Evolutionary conservation across 768 basidiomycete genomes (phyloP).

Genomic region (Leucocoprinus leucothites): DNA sequence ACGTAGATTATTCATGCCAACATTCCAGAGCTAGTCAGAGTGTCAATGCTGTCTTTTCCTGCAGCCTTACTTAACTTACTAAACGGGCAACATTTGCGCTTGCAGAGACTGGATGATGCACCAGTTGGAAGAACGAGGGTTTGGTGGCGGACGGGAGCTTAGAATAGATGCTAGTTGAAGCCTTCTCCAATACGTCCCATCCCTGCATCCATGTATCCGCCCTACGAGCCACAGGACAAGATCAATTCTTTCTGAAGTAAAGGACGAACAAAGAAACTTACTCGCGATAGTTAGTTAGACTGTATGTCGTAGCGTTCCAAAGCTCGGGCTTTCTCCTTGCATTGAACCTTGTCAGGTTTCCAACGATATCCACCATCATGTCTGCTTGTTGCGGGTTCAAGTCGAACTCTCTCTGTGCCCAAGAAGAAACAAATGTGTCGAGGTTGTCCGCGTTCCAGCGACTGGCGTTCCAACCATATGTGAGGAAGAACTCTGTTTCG

Average conservation of each 20-base stretch:
- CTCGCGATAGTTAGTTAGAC: conserved; percentile 66
- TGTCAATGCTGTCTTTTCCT: neutral
- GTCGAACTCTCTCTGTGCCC: conserved; percentile 66
- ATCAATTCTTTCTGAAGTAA: neutral
- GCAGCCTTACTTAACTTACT: conserved; percentile 19
- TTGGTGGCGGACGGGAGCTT: conserved; percentile 39
- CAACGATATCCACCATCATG: conserved; percentile 48
- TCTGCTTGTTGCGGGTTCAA: conserved; percentile 34
- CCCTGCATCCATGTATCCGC: conserved; percentile 51
- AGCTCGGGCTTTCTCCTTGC: conserved; percentile 64
- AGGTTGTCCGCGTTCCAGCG: conserved; percentile 53
- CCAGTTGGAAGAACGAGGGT: conserved; percentile 65
- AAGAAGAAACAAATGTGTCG: conserved; percentile 45
- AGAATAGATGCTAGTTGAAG: conserved; percentile 54
- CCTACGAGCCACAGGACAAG: conserved; percentile 25
- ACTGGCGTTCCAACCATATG: conserved; percentile 55
- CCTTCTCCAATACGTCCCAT: conserved; percentile 45
- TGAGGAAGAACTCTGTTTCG: conserved; percentile 65
- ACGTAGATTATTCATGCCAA: conserved; percentile 56
- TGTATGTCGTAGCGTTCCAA: conserved; percentile 57
- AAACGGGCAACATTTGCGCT: conserved; percentile 54
- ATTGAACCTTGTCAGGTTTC: conserved; percentile 54
- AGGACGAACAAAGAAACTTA: conserved; percentile 28
- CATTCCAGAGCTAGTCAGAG: conserved; percentile 40
- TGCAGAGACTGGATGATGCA: conserved; percentile 61